phyloP scores from a whole-genome alignment of 2,329 filamentous ascomycete species.

The Rutstroemia sp. region DNA sequence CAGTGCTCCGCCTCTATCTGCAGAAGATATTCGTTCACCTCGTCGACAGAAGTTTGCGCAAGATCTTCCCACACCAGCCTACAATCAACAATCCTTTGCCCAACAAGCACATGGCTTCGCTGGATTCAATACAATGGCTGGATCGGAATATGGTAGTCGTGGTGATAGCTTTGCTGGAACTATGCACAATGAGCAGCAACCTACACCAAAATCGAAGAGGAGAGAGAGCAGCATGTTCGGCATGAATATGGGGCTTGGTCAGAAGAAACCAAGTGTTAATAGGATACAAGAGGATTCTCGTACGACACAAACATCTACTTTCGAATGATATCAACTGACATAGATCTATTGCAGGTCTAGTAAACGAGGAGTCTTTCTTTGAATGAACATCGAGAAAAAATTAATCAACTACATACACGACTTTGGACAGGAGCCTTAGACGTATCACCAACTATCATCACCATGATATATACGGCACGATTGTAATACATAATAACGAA shows the following conservation, averaged over 20 bases:
- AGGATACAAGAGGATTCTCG: slow-evolving; percentile 25
- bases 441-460: neutral
- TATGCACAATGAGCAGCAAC: slow-evolving; percentile 20
- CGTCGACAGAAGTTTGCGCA: slow-evolving; percentile 55
- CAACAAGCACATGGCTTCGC: slow-evolving; percentile 43
- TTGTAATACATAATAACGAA: slow-evolving; percentile 9
- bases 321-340: neutral
- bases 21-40: slow-evolving; percentile 56
- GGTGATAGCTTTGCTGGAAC: slow-evolving; percentile 23
- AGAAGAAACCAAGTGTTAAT: slow-evolving; percentile 25
- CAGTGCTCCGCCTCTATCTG: slow-evolving; percentile 33
- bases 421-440: slow-evolving; percentile 23
- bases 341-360: slow-evolving; percentile 19
- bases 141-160: slow-evolving; percentile 26
- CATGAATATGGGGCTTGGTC: slow-evolving; percentile 33
- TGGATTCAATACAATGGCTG: slow-evolving; percentile 23
- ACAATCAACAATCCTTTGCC: slow-evolving; percentile 35
- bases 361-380: slow-evolving; percentile 29
- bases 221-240: slow-evolving; percentile 55
- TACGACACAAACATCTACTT: slow-evolving; percentile 13
- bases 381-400: slow-evolving; percentile 17
- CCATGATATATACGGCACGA: slow-evolving; percentile 1
- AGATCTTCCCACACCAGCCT: slow-evolving; percentile 56
- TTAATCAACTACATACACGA: slow-evolving; percentile 8
- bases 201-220: slow-evolving; percentile 35